A percentile compares a stretch with the other conserved stretches of the same genome.
These are phyloP conservation scores for Closterium sp. DNA, from an alignment of 139 green algal species.

Conservation along the genomic window DNA sequence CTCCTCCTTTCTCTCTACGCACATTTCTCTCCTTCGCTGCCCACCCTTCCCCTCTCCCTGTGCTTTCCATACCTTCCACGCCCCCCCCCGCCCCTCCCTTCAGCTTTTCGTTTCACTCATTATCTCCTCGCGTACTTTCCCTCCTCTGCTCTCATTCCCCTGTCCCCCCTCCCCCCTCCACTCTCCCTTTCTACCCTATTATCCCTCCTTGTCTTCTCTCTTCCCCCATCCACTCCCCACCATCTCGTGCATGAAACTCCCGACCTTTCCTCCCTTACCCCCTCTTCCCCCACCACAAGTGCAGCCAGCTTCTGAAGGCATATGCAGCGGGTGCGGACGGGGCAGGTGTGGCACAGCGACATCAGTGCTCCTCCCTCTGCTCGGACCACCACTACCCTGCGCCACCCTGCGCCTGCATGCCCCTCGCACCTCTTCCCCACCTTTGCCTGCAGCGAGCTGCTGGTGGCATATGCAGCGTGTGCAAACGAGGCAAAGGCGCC, in stretches of 20 bases:
- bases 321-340: slow-evolving; percentile 69
- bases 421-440: too few relatives aligned
- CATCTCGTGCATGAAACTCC: not conserved
- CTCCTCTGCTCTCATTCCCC: not conserved
- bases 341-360: too few relatives aligned
- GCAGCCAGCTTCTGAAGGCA: slow-evolving; percentile 71
- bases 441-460: slow-evolving; percentile 61
- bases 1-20: not conserved
- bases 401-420: too few relatives aligned
- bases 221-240: not conserved
- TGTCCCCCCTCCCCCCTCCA: too few relatives aligned
- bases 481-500: too few relatives aligned
- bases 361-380: too few relatives aligned
- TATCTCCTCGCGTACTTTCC: not conserved
- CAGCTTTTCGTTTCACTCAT: not conserved
- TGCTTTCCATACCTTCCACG: not conserved
- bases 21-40: too few relatives aligned
- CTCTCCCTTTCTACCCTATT: not conserved
- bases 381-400: too few relatives aligned
- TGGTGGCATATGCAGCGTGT: slow-evolving; percentile 80
- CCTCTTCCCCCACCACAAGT: not conserved
- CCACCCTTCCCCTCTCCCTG: not conserved
- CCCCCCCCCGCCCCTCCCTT: slow-evolving; percentile 44
- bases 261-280: not conserved
- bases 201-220: not conserved